These are phyloP conservation scores for Aspergillus flavus DNA, from an alignment of 2,329 filamentous ascomycete species.

Conservation along the genomic window DNA sequence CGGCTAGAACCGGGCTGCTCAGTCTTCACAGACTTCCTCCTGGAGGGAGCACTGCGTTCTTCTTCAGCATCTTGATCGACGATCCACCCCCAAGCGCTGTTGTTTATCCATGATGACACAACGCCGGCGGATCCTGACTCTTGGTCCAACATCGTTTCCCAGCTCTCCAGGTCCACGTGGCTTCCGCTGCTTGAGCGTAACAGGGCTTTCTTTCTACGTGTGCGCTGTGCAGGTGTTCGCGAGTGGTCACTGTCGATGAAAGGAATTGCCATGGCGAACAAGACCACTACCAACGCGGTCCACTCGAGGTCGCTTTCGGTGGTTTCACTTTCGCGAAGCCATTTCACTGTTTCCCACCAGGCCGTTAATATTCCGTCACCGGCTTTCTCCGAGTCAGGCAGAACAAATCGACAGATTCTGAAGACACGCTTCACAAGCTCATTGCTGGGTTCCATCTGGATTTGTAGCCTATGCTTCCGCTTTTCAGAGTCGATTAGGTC, in stretches of 20 bases:
- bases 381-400: constrained; percentile 59
- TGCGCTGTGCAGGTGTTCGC: constrained; percentile 36
- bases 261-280: constrained; percentile 66
- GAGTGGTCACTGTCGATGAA: constrained; percentile 50
- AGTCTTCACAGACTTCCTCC: constrained; percentile 22
- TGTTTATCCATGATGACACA: constrained; percentile 55
- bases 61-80: constrained; percentile 57
- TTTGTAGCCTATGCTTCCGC: constrained; percentile 65
- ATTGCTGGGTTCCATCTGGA: constrained; percentile 67
- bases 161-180: constrained; percentile 47
- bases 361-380: constrained; percentile 65
- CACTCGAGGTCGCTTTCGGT: constrained; percentile 63
- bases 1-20: constrained; percentile 28
- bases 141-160: constrained; percentile 52
- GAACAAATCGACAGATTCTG: constrained; percentile 63
- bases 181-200: constrained; percentile 55
- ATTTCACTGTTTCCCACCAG: constrained; percentile 75
- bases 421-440: constrained; percentile 65
- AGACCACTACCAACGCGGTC: constrained; percentile 66
- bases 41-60: constrained; percentile 18
- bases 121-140: constrained; percentile 47
- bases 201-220: constrained; percentile 45
- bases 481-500: constrained; percentile 67
- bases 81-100: constrained; percentile 71
- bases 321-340: constrained; percentile 59